Percentiles rank a stretch among this genome's conserved stretches.
Evolutionary conservation across 1,284 basidiomycete genomes (phyloP).

Genomic region (Rhodofomes roseus): DNA sequence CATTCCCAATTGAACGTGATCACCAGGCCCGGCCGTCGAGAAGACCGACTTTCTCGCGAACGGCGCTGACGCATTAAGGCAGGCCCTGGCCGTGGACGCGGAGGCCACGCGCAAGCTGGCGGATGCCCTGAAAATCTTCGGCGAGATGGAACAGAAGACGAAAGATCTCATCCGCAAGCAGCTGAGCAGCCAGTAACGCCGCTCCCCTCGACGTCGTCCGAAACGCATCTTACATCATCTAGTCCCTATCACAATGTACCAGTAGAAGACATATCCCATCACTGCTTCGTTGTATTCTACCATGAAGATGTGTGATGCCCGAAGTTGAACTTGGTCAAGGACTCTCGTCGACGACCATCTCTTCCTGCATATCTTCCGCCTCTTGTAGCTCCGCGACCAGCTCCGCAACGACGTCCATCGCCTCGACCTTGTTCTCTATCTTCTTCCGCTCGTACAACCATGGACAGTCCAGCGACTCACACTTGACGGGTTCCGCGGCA

Average conservation of each 20-base stretch:
- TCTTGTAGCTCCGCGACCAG: slow-evolving; percentile 29
- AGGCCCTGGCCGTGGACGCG: slow-evolving; percentile 33
- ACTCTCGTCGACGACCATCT: not conserved
- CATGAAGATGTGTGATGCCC: not conserved
- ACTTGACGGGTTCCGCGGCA: slow-evolving; percentile 59
- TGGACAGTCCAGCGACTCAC: slow-evolving; percentile 83
- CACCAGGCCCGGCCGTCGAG: not conserved
- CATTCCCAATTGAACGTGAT: too few species aligned
- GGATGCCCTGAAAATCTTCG: slow-evolving; percentile 43
- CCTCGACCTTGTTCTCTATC: slow-evolving; percentile 55
- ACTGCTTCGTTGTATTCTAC: not conserved
- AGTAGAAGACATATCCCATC: not conserved
- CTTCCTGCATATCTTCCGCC: not conserved
- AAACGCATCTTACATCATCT: not conserved
- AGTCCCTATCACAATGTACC: not conserved
- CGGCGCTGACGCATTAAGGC: slow-evolving; percentile 29
- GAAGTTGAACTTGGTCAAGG: not conserved
- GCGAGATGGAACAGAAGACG: slow-evolving; percentile 38
- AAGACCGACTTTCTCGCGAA: slow-evolving; percentile 34
- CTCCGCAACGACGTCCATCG: slow-evolving; percentile 34
- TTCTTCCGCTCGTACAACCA: slow-evolving; percentile 75
- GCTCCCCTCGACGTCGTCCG: not conserved
- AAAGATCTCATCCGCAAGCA: slow-evolving; percentile 29
- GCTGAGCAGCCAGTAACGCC: slow-evolving; percentile 6
- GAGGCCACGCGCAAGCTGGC: slow-evolving; percentile 39